A percentile compares a stretch with the other conserved stretches of the same genome.
Conservation (phyloP, 768 basidiomycete genomes). For the Rhodotorula kratochvilovae region DNA sequence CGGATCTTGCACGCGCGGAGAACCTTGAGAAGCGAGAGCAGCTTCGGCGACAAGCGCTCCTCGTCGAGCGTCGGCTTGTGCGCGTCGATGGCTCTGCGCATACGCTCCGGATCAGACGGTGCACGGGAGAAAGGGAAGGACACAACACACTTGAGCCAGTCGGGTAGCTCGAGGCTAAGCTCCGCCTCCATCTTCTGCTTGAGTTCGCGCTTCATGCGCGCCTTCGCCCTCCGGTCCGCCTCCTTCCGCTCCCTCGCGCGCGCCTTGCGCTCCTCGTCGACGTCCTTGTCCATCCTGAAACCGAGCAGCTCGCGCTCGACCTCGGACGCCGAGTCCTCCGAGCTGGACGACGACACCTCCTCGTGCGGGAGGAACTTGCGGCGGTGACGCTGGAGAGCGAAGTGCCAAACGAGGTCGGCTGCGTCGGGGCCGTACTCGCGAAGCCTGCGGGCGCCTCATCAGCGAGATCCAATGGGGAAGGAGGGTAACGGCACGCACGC, state of each 20-base stretch:
- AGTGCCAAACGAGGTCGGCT: slow-evolving; percentile 20
- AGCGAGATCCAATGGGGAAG: neutral
- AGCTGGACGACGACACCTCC: too few relatives aligned
- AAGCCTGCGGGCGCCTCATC: neutral
- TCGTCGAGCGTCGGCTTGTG: neutral
- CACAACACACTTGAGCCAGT: slow-evolving; percentile 20
- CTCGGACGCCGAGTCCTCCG: neutral
- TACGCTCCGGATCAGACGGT: too few relatives aligned
- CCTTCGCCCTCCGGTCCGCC: neutral
- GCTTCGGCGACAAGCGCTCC: slow-evolving; percentile 10
- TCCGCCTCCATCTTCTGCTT: neutral
- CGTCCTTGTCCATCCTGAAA: neutral
- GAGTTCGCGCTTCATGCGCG: neutral
- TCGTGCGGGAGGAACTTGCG: neutral
- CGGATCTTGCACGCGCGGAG: neutral
- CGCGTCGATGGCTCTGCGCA: neutral
- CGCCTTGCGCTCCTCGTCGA: neutral
- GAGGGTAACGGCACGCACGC: neutral
- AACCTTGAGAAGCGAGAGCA: slow-evolving; percentile 3
- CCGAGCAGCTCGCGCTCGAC: neutral
- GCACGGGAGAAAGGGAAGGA: too few relatives aligned
- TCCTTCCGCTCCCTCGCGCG: neutral
- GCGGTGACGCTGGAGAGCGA: neutral
- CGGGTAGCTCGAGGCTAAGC: neutral
- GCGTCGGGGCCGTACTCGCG: slow-evolving; percentile 9